Evolutionary conservation across 2,329 filamentous ascomycete species (phyloP), one percentile per base, ranked within the genome.

Genomic region (Alternaria arbusti): DNA sequence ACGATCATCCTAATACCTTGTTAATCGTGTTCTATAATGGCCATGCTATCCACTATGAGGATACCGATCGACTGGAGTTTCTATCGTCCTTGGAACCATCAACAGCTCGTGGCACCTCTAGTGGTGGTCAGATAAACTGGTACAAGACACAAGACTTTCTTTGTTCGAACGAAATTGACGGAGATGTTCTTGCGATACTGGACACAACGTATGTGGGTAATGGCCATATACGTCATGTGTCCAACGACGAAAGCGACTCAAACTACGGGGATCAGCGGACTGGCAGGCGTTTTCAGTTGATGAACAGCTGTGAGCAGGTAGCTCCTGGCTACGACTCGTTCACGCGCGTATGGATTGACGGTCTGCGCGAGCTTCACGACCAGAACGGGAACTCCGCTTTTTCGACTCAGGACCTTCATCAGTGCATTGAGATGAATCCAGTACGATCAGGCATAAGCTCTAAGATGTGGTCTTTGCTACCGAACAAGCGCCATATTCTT

Each of bases 241-340:
- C 43, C 17, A 11, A 17, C 0, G 15, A 40, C 2, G 11, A 2
- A 4, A 5, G 20, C 43, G 1, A 22, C 11, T 15, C 43, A 0
- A 4, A 12, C 0, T 0, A 45, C 6, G 22, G 0, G 6, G 12
- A 13, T 1, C 3, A 7, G 0, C 12, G 2, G 0, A 7, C 11
- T 20, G 0, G 17, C 2, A 22, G 43, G 12, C 11, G 6, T 1
- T 45, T 45, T 2, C 9, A 40, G 36, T 17, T 40, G 36, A 40
- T 40, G 6, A 40, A 0, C n/a, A 17, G 4, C n/a, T 11, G 36
- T 17, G 11, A 13, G 0, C 0, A 3, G 0, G 0, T 0, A 2
- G 4, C 11, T 15, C 43, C 17, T 13, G 6, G 43, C 11, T 3
- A 1, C 6, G 10, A 4, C 3, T 45, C 43, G 2, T 0, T 45